phyloP scores from a whole-genome alignment of 495 filamentous ascomycete genomes.

The Podospora fimiseda region DNA sequence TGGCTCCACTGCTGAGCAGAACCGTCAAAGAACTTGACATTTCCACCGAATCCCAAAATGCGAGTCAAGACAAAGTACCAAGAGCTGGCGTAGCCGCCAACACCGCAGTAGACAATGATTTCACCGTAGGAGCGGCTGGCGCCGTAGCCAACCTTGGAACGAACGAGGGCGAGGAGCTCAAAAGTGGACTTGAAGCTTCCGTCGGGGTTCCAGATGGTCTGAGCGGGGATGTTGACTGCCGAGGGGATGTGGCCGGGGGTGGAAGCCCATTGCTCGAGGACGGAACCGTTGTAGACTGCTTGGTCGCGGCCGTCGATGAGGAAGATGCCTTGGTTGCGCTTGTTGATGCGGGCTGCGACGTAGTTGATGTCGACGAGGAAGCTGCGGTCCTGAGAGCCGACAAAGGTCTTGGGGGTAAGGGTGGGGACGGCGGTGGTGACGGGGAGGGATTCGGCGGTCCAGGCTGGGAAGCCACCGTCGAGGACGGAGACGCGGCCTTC shows the following conservation, averaged over 20 bases:
- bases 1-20: neutral
- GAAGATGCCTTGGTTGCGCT: slow-evolving; percentile 14
- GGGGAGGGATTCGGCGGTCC: slow-evolving; percentile 10
- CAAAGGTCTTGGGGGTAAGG: slow-evolving; percentile 4
- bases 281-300: slow-evolving; percentile 17
- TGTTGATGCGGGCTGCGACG: slow-evolving; percentile 16
- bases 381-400: slow-evolving; percentile 14
- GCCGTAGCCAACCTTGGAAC: slow-evolving; percentile 11
- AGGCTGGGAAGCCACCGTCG: slow-evolving; percentile 20
- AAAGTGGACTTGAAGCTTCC: slow-evolving; percentile 22
- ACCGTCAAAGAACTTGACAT: neutral
- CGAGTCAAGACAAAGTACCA: slow-evolving; percentile 11
- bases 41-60: neutral
- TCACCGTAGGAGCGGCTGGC: slow-evolving; percentile 16
- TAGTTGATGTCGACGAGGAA: slow-evolving; percentile 19
- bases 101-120: slow-evolving; percentile 21
- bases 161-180: slow-evolving; percentile 15
- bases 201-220: slow-evolving; percentile 19
- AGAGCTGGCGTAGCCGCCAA: slow-evolving; percentile 17
- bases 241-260: slow-evolving; percentile 21
- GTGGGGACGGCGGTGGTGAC: slow-evolving; percentile 13
- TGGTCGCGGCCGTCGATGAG: slow-evolving; percentile 17
- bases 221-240: slow-evolving; percentile 15
- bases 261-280: slow-evolving; percentile 18
- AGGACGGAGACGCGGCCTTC: slow-evolving; percentile 20